Percentiles rank a stretch among this genome's conserved stretches.
phyloP scores from a whole-genome alignment of 192 early-diverging fungal genomes.

The Umbelopsis ramanniana region DNA sequence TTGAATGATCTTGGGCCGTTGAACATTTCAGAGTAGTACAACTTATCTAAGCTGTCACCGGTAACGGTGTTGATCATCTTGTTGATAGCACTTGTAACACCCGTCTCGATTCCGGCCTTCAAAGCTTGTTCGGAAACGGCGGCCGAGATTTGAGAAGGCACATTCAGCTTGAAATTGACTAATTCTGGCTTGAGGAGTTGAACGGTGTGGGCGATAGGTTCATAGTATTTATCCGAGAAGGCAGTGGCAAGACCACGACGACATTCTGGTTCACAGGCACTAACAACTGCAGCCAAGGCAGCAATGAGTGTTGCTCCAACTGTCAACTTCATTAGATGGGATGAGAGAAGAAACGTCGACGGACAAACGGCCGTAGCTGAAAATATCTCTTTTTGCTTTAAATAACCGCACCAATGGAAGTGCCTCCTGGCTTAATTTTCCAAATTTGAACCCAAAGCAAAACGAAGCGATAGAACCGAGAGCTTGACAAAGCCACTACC shows the following conservation, averaged over 20 bases:
- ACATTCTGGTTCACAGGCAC: conserved; percentile 58
- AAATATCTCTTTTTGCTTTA: background rate
- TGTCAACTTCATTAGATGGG: conserved; percentile 21
- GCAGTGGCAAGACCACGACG: conserved; percentile 50
- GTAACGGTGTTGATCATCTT: conserved; percentile 30
- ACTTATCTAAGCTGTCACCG: conserved; percentile 36
- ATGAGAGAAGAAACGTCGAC: background rate
- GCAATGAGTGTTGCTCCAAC: conserved; percentile 10
- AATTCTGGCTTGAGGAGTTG: conserved; percentile 27
- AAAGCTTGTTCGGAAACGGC: conserved; percentile 23
- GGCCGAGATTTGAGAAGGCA: conserved; percentile 35
- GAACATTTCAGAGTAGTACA: conserved; percentile 52
- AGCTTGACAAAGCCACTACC: background rate
- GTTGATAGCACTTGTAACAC: conserved; percentile 25
- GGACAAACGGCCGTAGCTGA: background rate
- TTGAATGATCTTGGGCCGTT: conserved; percentile 51
- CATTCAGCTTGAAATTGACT: conserved; percentile 25
- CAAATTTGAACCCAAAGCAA: conserved; percentile 5
- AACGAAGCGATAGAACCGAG: background rate
- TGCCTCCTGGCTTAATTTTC: background rate
- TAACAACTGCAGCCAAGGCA: conserved; percentile 14
- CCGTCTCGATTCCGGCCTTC: conserved; percentile 24
- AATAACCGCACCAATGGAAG: background rate
- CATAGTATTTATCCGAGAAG: conserved; percentile 49
- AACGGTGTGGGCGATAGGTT: conserved; percentile 41